phyloP scores from a whole-genome alignment of 164 flowering plant genomes.

The Aristolochia fimbriata region DNA sequence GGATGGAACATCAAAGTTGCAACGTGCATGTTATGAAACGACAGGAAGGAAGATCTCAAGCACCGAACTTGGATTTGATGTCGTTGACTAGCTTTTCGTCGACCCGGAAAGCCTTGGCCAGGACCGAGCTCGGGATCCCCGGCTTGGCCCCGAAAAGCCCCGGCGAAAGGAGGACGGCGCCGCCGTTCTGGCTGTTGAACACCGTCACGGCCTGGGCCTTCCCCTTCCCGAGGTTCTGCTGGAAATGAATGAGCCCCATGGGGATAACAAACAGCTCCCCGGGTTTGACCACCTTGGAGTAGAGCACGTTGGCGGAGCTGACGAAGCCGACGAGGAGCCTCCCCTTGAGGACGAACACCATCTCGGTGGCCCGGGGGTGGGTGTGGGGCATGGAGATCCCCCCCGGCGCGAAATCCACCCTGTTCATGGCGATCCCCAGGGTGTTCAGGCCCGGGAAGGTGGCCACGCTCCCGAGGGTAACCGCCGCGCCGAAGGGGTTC shows the following conservation, averaged over 20 bases:
- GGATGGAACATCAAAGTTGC: too few species aligned
- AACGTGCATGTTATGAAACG: too few species aligned
- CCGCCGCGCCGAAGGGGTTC: constrained; percentile 23
- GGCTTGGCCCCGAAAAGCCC: constrained; percentile 46
- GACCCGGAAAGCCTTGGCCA: constrained; percentile 40
- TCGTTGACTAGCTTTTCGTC: constrained; percentile 20
- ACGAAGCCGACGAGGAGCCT: constrained; percentile 49
- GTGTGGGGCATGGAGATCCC: constrained; percentile 56
- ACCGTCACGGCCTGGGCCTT: constrained; percentile 40
- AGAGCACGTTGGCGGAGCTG: constrained; percentile 33
- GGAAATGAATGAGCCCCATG: constrained; percentile 58
- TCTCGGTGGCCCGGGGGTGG: constrained; percentile 58
- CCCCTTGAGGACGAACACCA: constrained; percentile 39
- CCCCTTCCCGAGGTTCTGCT: constrained; percentile 38
- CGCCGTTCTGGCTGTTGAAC: constrained; percentile 62
- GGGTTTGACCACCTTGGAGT: constrained; percentile 35
- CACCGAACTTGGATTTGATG: constrained; percentile 38
- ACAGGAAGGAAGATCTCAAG: too few species aligned
- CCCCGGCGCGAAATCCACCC: constrained; percentile 42
- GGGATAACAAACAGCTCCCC: constrained; percentile 69
- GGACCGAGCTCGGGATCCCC: constrained; percentile 38
- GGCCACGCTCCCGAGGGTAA: constrained; percentile 38
- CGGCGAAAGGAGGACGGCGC: constrained; percentile 17
- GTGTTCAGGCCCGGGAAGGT: constrained; percentile 62
- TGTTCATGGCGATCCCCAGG: constrained; percentile 55